phyloP scores from a whole-genome alignment of 306 rosid species.

The Quercus dentata region DNA sequence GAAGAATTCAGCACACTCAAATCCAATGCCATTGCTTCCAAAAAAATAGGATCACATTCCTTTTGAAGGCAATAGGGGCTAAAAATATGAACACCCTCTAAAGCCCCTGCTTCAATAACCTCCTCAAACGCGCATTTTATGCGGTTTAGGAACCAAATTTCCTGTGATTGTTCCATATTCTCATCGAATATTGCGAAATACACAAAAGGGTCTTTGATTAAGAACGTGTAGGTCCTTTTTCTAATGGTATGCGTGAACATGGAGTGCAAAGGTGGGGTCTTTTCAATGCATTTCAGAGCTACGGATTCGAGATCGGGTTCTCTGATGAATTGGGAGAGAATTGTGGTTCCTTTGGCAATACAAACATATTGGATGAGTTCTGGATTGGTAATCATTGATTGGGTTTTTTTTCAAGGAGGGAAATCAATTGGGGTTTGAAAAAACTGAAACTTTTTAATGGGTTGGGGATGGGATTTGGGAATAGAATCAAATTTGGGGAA shows the following conservation, averaged over 20 bases:
- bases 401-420: not conserved
- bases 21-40: constrained; percentile 21
- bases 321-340: constrained; percentile 52
- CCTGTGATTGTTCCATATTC: constrained; percentile 44
- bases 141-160: constrained; percentile 49
- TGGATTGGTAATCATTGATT: constrained; percentile 57
- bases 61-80: constrained; percentile 54
- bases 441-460: not conserved
- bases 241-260: constrained; percentile 60
- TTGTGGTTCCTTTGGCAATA: constrained; percentile 62
- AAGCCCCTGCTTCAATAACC: constrained; percentile 16
- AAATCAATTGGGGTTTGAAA: not conserved
- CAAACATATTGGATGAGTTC: constrained; percentile 58
- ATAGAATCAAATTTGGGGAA: not conserved
- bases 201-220: constrained; percentile 47
- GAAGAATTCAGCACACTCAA: constrained; percentile 20
- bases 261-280: constrained; percentile 61
- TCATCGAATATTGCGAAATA: constrained; percentile 62
- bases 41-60: constrained; percentile 43
- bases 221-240: constrained; percentile 51
- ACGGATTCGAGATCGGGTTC: constrained; percentile 50
- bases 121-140: constrained; percentile 32
- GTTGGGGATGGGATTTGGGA: not conserved
- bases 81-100: constrained; percentile 15
- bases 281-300: constrained; percentile 60